Evolutionary conservation across 2,329 filamentous ascomycete genomes (phyloP).

Genomic region (Sarocladium strictum): DNA sequence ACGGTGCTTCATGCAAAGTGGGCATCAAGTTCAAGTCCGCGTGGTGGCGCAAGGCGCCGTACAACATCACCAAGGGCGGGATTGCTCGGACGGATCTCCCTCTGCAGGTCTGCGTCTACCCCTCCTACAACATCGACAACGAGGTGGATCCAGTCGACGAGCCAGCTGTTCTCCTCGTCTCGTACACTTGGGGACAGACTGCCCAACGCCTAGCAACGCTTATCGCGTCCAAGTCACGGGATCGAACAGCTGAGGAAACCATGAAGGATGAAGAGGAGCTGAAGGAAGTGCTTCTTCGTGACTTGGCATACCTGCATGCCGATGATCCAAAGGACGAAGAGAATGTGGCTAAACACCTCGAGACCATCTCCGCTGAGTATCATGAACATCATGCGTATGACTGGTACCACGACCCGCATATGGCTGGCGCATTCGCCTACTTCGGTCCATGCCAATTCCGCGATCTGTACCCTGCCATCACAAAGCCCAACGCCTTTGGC

Average conservation of each 20-base stretch:
- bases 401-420: slow-evolving; percentile 29
- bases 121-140: slow-evolving; percentile 25
- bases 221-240: slow-evolving; percentile 8
- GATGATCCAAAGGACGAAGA: slow-evolving; percentile 1
- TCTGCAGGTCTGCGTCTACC: slow-evolving; percentile 28
- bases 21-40: slow-evolving; percentile 26
- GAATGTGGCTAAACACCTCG: slow-evolving; percentile 4
- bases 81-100: slow-evolving; percentile 23
- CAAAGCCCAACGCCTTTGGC: slow-evolving; percentile 18
- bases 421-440: slow-evolving; percentile 31
- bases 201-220: slow-evolving; percentile 25
- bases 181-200: slow-evolving; percentile 31
- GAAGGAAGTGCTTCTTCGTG: slow-evolving; percentile 11
- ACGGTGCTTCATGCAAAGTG: slow-evolving; percentile 26
- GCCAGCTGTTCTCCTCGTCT: slow-evolving; percentile 27
- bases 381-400: slow-evolving; percentile 26
- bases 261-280: slow-evolving; percentile 10
- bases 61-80: slow-evolving; percentile 23
- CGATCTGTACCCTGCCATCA: slow-evolving; percentile 26
- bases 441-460: slow-evolving; percentile 34
- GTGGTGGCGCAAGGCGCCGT: slow-evolving; percentile 24
- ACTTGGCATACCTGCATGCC: slow-evolving; percentile 13
- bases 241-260: neutral
- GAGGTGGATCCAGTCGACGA: slow-evolving; percentile 11
- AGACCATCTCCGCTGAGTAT: slow-evolving; percentile 8